Percentiles rank a stretch among this genome's conserved stretches.
phyloP scores from a whole-genome alignment of 2,329 filamentous ascomycete genomes.

The Claviceps sp. region DNA sequence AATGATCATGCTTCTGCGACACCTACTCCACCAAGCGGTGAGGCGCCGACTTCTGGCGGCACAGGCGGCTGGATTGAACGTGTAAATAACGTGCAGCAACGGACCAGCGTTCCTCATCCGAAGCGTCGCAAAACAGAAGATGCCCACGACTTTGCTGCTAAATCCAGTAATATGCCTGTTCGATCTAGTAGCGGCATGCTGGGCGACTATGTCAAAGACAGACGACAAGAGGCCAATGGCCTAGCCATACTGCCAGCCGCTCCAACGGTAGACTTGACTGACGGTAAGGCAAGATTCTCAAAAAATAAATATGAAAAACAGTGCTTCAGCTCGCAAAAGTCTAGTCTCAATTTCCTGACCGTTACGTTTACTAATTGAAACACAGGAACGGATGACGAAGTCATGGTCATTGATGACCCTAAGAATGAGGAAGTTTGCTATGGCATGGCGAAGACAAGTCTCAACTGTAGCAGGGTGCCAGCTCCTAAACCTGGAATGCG shows the following conservation, averaged over 20 bases:
- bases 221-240: slow-evolving; percentile 30
- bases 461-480: slow-evolving; percentile 57
- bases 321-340: background rate
- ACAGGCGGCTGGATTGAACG: slow-evolving; percentile 57
- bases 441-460: slow-evolving; percentile 56
- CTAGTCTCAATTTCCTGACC: background rate
- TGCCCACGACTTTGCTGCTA: slow-evolving; percentile 27
- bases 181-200: slow-evolving; percentile 41
- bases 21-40: slow-evolving; percentile 16
- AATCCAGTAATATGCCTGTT: slow-evolving; percentile 14
- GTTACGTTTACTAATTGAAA: background rate
- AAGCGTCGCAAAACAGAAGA: slow-evolving; percentile 53
- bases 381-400: slow-evolving; percentile 38
- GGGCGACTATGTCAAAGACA: slow-evolving; percentile 53
- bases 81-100: slow-evolving; percentile 61
- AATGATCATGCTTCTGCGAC: slow-evolving; percentile 22
- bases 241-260: slow-evolving; percentile 15
- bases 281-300: slow-evolving; percentile 22
- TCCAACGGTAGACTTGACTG: slow-evolving; percentile 46
- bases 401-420: slow-evolving; percentile 43
- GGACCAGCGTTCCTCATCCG: slow-evolving; percentile 40
- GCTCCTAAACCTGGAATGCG: slow-evolving; percentile 51
- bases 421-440: slow-evolving; percentile 65
- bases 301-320: background rate
- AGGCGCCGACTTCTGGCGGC: slow-evolving; percentile 20